Conservation (phyloP, 805 yeast species). For the Nakazawaea peltata region DNA sequence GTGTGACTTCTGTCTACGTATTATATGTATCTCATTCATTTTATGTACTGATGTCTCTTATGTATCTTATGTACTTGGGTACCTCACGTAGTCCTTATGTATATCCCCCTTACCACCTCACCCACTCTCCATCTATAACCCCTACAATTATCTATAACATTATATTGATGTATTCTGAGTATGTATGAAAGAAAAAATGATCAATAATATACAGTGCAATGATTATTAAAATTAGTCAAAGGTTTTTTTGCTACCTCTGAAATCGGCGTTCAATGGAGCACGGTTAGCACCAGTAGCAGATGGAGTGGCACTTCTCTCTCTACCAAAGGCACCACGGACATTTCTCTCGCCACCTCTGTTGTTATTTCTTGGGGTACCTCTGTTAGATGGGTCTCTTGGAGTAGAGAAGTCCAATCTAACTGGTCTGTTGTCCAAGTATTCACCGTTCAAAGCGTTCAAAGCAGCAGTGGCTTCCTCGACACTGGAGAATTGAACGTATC, state of each 20-base stretch:
- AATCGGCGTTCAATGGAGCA: conserved; percentile 55
- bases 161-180: no score
- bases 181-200: no score
- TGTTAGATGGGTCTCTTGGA: conserved; percentile 58
- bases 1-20: no score
- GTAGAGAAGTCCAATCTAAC: conserved; percentile 93
- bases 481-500: conserved; percentile 86
- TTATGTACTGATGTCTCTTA: no score
- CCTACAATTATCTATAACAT: no score
- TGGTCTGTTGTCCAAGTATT: conserved; percentile 83
- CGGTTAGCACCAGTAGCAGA: conserved; percentile 58
- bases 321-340: conserved; percentile 20
- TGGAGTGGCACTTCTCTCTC: conserved; percentile 31
- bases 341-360: conserved; percentile 25
- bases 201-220: no score
- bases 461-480: conserved; percentile 90
- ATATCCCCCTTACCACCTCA: no score
- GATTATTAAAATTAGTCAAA: conserved; percentile 53
- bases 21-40: no score
- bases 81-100: no score
- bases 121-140: no score
- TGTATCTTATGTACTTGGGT: no score
- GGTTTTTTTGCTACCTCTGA: conserved; percentile 80
- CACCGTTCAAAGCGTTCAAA: conserved; percentile 80
- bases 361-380: conserved; percentile 33